Conservation (phyloP, 2,329 filamentous ascomycete genomes). For the Penicillium sp. region DNA sequence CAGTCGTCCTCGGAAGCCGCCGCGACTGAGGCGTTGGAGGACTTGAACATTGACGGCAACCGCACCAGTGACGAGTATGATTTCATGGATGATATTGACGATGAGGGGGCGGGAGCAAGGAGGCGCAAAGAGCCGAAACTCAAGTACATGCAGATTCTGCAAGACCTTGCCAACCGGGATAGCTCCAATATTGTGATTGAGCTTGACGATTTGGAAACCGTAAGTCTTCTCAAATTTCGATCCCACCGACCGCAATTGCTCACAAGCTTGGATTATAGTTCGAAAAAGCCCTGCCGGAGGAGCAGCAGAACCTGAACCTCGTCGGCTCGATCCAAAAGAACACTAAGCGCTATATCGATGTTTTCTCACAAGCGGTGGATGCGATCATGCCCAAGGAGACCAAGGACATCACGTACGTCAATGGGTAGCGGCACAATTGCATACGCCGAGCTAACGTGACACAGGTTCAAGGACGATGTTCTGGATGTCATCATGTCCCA, state of each 20-base stretch:
- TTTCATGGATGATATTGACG: slow-evolving; percentile 80
- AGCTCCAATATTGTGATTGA: slow-evolving; percentile 79
- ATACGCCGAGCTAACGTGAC: slow-evolving; percentile 18
- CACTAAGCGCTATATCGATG: slow-evolving; percentile 91
- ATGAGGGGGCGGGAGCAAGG: slow-evolving; percentile 49
- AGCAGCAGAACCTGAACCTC: slow-evolving; percentile 62
- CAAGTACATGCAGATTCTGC: slow-evolving; percentile 87
- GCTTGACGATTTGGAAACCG: slow-evolving; percentile 77
- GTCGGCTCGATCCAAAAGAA: slow-evolving; percentile 85
- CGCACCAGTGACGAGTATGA: slow-evolving; percentile 87
- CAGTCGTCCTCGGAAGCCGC: slow-evolving; percentile 62
- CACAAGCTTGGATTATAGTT: slow-evolving; percentile 53
- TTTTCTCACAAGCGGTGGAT: slow-evolving; percentile 85
- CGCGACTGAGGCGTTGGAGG: slow-evolving; percentile 77
- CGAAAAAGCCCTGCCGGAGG: slow-evolving; percentile 68
- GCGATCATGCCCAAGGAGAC: slow-evolving; percentile 77
- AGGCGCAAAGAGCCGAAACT: slow-evolving; percentile 60
- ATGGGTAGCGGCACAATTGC: background rate
- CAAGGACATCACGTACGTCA: slow-evolving; percentile 68
- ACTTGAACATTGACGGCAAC: slow-evolving; percentile 83
- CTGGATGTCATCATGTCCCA: slow-evolving; percentile 95
- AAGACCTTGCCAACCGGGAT: slow-evolving; percentile 79
- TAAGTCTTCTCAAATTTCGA: slow-evolving; percentile 40
- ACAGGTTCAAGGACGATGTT: slow-evolving; percentile 92
- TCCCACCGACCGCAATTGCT: background rate